Conservation (phyloP, 495 filamentous ascomycete species). For the Sporormia fimetaria region DNA sequence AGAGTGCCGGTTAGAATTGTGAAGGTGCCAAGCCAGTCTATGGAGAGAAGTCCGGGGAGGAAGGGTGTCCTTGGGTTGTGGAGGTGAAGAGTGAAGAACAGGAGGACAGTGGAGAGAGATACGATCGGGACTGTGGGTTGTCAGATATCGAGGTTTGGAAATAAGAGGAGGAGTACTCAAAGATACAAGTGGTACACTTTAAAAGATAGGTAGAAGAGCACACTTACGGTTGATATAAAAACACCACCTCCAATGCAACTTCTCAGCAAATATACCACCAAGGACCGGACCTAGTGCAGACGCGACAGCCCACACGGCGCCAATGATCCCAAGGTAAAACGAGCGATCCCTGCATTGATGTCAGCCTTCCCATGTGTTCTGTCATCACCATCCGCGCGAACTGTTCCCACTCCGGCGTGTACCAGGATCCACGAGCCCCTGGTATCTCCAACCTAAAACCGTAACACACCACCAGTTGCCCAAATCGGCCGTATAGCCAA, state of each 20-base stretch:
- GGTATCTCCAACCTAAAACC: no score
- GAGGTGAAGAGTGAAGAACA: conserved; percentile 18
- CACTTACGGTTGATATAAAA: conserved; percentile 24
- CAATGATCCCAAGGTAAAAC: conserved; percentile 52
- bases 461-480: no score
- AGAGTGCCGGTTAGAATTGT: conserved; percentile 17
- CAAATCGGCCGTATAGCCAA: conserved; percentile 14
- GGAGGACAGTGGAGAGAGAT: conserved; percentile 7
- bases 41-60: conserved; percentile 9
- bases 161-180: background rate
- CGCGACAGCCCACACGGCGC: conserved; percentile 64
- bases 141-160: conserved; percentile 1
- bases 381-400: no score
- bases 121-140: conserved; percentile 13
- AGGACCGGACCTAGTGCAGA: conserved; percentile 62
- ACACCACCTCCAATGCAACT: conserved; percentile 38
- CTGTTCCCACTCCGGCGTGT: no score
- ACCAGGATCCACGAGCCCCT: no score
- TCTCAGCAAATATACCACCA: conserved; percentile 62
- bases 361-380: no score
- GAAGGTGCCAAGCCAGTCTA: conserved; percentile 22
- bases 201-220: background rate
- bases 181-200: background rate
- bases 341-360: conserved; percentile 42
- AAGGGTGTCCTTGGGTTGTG: conserved; percentile 12